Base-by-base conservation (phyloP, 768 basidiomycete genomes). In the Austroboletus festivus region DNA sequence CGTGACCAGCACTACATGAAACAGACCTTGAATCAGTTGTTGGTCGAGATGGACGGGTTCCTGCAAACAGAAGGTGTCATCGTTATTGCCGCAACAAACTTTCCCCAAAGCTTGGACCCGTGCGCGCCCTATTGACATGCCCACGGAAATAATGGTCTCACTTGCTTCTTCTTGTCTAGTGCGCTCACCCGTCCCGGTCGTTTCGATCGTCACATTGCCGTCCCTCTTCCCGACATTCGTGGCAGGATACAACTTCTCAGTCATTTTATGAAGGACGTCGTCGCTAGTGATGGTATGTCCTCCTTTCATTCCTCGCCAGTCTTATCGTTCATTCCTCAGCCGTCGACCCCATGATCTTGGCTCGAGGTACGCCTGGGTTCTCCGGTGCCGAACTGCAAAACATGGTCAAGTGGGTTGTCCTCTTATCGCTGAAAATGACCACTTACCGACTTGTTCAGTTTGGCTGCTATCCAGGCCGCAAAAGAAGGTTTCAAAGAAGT, bases 41-140 rank as follows among this genome's bases (percentile, higher is more conserved):
- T 99, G 43, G 91, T 94, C 34, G 96, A 99, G 68, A 86, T 98
- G 80, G 96, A 99, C 61, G 96, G 96, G 3, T 99, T 99, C 74
- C 75, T 86, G 63, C 90, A 93, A 64, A 82, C 77, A 23, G 93
- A 98, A 67, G 95, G 93, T 22, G 82, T 99, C 55, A 93, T 98
- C 50, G 89, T 97, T 52, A 91, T 97, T 49, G 94, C 89, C 26
- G 91, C 87, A n/a, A 99, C 96, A 44, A 99, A 99, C 69, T 96
- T 98, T 68, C 95, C 95, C 1, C 83, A 97, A 61, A 86, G 86
- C 45, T 74, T 99, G 52, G 96, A 99, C 65, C 84, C 82, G 89
- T 91, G n/a, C 53, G 64, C n/a, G 85, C 75, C 39, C 20, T 40
- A 35, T 24, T 48, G 24, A 35, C 44, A 12, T 51, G 19, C 19